A percentile compares a stretch with the other conserved stretches of the same genome.
These are phyloP conservation scores for Peterozyma xylosa DNA, from an alignment of 805 yeast genomes.

Conservation along the genomic window DNA sequence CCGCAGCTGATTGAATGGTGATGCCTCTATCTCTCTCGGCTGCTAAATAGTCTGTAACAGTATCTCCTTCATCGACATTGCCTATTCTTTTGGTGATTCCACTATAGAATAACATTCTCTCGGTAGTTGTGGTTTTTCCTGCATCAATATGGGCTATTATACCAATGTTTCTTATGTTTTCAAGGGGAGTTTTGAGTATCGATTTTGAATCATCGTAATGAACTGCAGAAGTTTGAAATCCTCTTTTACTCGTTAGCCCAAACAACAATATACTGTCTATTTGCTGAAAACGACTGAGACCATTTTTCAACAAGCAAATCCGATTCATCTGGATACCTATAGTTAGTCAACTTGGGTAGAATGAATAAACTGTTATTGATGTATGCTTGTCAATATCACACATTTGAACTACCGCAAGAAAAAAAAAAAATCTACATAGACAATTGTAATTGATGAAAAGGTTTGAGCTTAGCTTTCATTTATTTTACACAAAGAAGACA, in stretches of 20 bases:
- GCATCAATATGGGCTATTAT: constrained; percentile 99
- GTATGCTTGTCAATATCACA: no score
- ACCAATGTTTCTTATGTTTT: constrained; percentile 76
- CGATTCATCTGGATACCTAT: no score
- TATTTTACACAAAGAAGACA: no score
- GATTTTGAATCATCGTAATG: not conserved
- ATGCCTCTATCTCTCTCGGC: constrained; percentile 92
- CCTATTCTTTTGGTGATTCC: constrained; percentile 81
- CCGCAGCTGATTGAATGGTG: constrained; percentile 95
- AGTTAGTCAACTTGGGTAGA: no score
- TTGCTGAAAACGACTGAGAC: no score
- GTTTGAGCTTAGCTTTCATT: no score
- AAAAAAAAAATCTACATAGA: no score
- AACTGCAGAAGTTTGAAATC: not conserved
- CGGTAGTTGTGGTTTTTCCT: constrained; percentile 97
- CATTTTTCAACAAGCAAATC: no score
- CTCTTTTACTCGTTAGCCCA: not conserved
- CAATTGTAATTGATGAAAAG: no score
- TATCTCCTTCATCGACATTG: constrained; percentile 93
- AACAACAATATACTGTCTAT: no score
- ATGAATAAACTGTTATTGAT: no score
- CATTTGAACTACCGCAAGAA: no score
- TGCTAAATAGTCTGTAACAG: constrained; percentile 86
- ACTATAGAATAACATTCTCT: constrained; percentile 84
- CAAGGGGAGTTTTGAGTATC: constrained; percentile 12